Evolutionary conservation across 345 rosid species (phyloP).

Genomic region (Rubroshorea leprosula): DNA sequence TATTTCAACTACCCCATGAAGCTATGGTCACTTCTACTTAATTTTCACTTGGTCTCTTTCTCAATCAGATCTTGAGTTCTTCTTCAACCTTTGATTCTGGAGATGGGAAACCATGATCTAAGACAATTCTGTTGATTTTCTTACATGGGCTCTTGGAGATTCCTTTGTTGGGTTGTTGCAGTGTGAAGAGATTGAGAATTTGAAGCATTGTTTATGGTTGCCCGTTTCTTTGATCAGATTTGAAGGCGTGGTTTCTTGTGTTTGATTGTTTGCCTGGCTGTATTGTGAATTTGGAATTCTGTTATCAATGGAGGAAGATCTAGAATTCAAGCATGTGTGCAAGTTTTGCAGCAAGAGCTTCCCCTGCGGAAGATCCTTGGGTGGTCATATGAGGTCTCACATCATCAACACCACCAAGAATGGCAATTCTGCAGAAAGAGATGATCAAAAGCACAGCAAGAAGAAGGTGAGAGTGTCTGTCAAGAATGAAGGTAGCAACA

Average conservation of each 20-base stretch:
- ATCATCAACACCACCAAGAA: constrained; percentile 11
- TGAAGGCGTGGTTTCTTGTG: not conserved
- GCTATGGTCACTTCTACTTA: constrained; percentile 4
- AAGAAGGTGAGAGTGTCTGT: constrained; percentile 28
- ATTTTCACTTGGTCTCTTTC: not conserved
- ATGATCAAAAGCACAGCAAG: constrained; percentile 21
- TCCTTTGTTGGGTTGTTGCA: constrained; percentile 17
- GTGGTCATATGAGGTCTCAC: constrained; percentile 78
- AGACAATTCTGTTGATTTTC: not conserved
- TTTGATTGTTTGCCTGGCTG: constrained; percentile 8
- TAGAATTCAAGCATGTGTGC: constrained; percentile 40
- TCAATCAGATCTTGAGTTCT: constrained; percentile 20
- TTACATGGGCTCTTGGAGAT: constrained; percentile 17
- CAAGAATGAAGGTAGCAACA: constrained; percentile 10
- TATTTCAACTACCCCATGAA: constrained; percentile 22
- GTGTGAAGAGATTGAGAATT: constrained; percentile 17
- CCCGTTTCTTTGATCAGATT: constrained; percentile 13
- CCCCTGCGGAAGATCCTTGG: constrained; percentile 60
- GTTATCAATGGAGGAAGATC: constrained; percentile 25
- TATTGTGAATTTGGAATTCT: constrained; percentile 1
- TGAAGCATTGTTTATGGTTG: constrained; percentile 3
- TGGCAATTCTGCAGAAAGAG: constrained; percentile 30
- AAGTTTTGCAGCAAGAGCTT: constrained; percentile 62
- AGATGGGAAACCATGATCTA: not conserved
- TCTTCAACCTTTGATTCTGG: not conserved